Evolutionary conservation across 2,329 filamentous ascomycete species (phyloP).

Genomic region (Diaporthe ilicicola): DNA sequence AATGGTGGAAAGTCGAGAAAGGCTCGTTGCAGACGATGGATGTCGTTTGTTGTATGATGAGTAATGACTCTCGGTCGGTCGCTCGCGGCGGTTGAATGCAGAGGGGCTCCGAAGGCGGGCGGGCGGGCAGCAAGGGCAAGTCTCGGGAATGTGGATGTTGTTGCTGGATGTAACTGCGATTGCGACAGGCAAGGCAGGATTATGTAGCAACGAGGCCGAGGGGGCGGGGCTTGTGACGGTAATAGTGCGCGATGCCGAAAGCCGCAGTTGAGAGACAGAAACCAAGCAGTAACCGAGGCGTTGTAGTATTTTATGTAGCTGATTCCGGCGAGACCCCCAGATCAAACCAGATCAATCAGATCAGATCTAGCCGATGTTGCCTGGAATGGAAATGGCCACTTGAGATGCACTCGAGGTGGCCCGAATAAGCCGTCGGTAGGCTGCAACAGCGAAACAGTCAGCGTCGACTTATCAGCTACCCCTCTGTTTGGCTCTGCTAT

Average conservation of each 20-base stretch:
- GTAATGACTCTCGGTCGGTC: slow-evolving; percentile 10
- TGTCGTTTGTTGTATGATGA: neutral
- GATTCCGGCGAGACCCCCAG: neutral
- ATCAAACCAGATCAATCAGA: neutral
- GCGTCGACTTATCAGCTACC: neutral
- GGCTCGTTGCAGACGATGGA: neutral
- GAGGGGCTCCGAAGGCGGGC: neutral
- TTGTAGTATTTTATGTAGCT: neutral
- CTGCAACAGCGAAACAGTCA: slow-evolving; percentile 5
- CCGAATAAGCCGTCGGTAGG: neutral
- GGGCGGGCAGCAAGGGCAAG: slow-evolving; percentile 17
- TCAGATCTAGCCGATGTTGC: slow-evolving; percentile 10
- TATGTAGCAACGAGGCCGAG: neutral
- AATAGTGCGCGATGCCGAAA: neutral
- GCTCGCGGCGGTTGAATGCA: neutral
- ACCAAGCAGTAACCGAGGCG: neutral
- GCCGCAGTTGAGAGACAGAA: slow-evolving; percentile 4
- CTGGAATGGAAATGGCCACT: slow-evolving; percentile 16
- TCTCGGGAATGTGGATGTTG: slow-evolving; percentile 5
- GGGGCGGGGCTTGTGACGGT: neutral
- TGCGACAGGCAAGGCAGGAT: slow-evolving; percentile 10
- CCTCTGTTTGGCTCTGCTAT: neutral
- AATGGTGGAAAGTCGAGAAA: neutral
- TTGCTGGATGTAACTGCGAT: neutral
- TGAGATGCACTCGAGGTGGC: neutral